A percentile compares a stretch with the other conserved stretches of the same genome.
phyloP scores from a whole-genome alignment of 805 yeast genomes.

The Yarrowia sp. region DNA sequence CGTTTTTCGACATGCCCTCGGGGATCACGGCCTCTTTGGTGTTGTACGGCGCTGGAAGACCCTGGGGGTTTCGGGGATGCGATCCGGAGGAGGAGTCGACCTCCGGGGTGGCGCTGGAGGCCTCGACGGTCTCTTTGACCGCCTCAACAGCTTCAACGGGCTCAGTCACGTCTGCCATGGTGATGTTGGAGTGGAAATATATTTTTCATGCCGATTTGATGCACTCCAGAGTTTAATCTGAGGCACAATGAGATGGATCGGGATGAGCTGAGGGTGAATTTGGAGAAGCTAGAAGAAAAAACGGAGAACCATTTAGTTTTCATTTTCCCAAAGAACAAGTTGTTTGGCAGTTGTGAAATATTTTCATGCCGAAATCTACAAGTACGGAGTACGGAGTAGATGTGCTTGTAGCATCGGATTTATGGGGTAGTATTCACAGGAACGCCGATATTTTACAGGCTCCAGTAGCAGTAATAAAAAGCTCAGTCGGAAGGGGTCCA shows the following conservation, averaged over 20 bases:
- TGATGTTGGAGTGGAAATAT: neutral
- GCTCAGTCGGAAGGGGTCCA: too few relatives aligned
- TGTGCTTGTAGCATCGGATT: too few relatives aligned
- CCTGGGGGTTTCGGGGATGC: neutral
- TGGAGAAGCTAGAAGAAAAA: neutral
- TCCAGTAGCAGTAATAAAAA: too few relatives aligned
- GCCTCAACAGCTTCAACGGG: neutral
- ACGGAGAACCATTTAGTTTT: too few relatives aligned
- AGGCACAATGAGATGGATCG: neutral
- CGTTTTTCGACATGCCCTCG: slow-evolving; percentile 82
- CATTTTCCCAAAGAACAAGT: too few relatives aligned
- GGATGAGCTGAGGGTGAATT: too few relatives aligned
- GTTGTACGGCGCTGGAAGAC: slow-evolving; percentile 21
- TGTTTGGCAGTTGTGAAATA: too few relatives aligned
- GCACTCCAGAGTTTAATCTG: neutral
- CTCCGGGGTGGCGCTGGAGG: neutral
- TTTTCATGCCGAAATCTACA: too few relatives aligned
- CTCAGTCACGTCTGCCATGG: slow-evolving; percentile 1
- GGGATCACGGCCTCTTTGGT: slow-evolving; percentile 44
- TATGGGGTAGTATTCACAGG: too few relatives aligned
- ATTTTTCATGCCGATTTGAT: slow-evolving; percentile 16
- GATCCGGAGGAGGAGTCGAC: neutral
- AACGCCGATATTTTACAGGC: too few relatives aligned
- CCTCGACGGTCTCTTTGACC: neutral
- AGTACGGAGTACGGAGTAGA: too few relatives aligned